Base-by-base conservation (phyloP, 371 early-diverging fungal species). In the Choanephora cucurbitarum region DNA sequence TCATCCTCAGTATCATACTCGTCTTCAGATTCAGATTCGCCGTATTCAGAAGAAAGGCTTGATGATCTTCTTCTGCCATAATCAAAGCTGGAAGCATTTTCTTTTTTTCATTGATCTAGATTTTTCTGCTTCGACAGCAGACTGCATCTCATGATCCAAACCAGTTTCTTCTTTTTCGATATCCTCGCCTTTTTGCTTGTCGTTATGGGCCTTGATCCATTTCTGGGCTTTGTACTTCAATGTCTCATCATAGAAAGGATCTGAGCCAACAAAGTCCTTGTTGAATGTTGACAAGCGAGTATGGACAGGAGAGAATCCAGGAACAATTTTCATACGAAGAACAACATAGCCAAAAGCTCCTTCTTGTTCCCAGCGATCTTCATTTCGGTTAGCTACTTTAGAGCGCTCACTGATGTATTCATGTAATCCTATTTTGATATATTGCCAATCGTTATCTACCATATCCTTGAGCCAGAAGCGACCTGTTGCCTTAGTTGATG, bases 251-350 rank as follows among this genome's bases (percentile, higher is more conserved):
- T 69, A 65, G 60, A 75, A 75, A 3, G 70, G 70, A 46, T 75
- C 67, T 17, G 70, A 70, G 14, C 70, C 76, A 1, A 72, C 61
- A 60, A 75, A 67, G 32, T 75, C 76, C 22, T 48, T 56, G 1
- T 48, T 59, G 45, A 64, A 75, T 0, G 69, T 58, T 15, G 49
- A 50, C 45, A 75, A 42, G 21, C 72, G 70, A 4, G 73, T 72
- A 34, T 72, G 73, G 0, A 70, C 68, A 31, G 73, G 68, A 7
- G 76, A 72, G 53, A 72, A 72, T 1, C 76, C 76, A 24, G 76
- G 73, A 9, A 68, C 39, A 14, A 75, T 55, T 44, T 66, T 65
- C 21, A 67, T 49, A 17, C 73, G 63, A 2, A 75, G 4, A 0
- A 49, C 47, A 6, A 63, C 58, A 18, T 65, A 59, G 7, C 76